A percentile compares a stretch with the other conserved stretches of the same genome.
Conservation (phyloP, 257 asterid genomes). For the Scutellaria galericulata region DNA sequence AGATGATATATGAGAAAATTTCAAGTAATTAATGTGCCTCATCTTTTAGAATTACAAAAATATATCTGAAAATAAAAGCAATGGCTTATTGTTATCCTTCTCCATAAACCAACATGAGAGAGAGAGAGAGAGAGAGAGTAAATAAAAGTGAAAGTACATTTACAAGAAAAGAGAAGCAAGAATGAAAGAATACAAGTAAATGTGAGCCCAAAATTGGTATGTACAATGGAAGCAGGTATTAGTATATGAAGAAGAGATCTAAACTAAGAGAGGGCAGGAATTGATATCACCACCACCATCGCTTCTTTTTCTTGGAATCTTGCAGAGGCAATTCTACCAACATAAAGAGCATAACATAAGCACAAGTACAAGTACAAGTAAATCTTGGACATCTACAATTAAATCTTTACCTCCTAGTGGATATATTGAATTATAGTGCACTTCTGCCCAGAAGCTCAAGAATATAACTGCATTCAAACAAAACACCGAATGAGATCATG, state of each 20-base stretch:
- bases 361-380: no score
- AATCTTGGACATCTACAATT: no score
- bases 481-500: no score
- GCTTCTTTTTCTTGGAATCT: slow-evolving; percentile 61
- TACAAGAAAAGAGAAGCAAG: slow-evolving; percentile 18
- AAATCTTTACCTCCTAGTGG: slow-evolving; percentile 73
- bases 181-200: slow-evolving; percentile 29
- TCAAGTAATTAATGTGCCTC: no score
- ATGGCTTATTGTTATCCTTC: no score
- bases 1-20: no score
- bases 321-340: slow-evolving; percentile 57
- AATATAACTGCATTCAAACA: slow-evolving; percentile 57
- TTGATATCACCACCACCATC: slow-evolving; percentile 53
- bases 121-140: not conserved
- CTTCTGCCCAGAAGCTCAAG: slow-evolving; percentile 97
- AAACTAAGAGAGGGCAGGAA: no score
- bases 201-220: slow-evolving; percentile 25
- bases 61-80: no score
- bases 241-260: no score
- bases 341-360: slow-evolving; percentile 1
- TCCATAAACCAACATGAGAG: not conserved
- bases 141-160: slow-evolving; percentile 2
- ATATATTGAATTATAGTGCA: slow-evolving; percentile 85
- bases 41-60: no score
- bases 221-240: not conserved